Conservation (phyloP, 2,329 filamentous ascomycete species). For the Xylariales sp. region DNA sequence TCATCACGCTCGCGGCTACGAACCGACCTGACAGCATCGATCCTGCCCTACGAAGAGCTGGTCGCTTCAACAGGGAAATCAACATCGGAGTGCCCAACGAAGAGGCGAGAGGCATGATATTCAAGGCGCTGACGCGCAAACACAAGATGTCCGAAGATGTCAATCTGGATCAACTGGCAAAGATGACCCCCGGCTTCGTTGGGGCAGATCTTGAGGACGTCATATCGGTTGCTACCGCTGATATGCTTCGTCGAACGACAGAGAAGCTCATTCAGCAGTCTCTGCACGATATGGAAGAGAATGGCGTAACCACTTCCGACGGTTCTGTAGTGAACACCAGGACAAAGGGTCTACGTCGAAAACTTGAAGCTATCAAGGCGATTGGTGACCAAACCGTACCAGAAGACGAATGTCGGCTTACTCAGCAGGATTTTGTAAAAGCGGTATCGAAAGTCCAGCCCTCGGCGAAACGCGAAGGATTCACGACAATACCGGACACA, state of each 20-base stretch:
- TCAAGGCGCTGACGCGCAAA: conserved; percentile 66
- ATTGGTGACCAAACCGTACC: conserved; percentile 17
- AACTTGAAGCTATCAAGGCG: conserved; percentile 18
- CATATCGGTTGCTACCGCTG: conserved; percentile 40
- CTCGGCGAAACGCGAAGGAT: conserved; percentile 86
- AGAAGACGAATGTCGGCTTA: conserved; percentile 23
- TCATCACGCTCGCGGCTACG: conserved; percentile 87
- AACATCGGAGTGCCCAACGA: conserved; percentile 86
- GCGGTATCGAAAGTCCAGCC: conserved; percentile 74
- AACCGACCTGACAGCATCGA: conserved; percentile 85
- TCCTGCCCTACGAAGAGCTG: conserved; percentile 67
- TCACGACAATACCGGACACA: conserved; percentile 87
- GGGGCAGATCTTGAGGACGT: conserved; percentile 77
- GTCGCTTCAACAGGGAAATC: conserved; percentile 77
- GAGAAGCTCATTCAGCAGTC: conserved; percentile 10
- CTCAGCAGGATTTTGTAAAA: conserved; percentile 62
- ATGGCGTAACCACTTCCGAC: neutral
- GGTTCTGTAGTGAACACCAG: conserved; percentile 20
- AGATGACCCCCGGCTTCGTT: conserved; percentile 86
- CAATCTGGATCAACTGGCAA: conserved; percentile 70
- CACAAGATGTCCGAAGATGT: conserved; percentile 63
- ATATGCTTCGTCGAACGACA: conserved; percentile 29
- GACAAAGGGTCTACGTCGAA: conserved; percentile 9
- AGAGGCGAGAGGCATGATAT: conserved; percentile 69
- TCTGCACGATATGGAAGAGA: neutral